These are phyloP conservation scores for Sclerotinia spermophila DNA, from an alignment of 2,329 filamentous ascomycete species.

Conservation along the genomic window DNA sequence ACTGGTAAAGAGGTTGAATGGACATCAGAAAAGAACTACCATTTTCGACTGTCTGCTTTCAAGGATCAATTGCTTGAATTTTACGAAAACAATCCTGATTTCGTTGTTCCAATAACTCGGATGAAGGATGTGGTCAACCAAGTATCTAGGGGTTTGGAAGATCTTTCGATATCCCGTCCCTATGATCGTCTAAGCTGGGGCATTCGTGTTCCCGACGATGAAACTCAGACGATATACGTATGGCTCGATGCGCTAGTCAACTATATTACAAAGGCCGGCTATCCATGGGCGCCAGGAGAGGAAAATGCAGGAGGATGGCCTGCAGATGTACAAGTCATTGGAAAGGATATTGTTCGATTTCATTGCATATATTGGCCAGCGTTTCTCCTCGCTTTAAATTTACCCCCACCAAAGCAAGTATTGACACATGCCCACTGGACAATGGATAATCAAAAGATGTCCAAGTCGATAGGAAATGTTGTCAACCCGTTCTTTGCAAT, in stretches of 20 bases:
- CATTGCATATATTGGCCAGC: conserved; percentile 99
- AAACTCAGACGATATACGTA: conserved; percentile 89
- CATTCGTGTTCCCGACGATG: conserved; percentile 80
- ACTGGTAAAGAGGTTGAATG: conserved; percentile 93
- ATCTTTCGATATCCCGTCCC: conserved; percentile 86
- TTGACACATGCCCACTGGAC: conserved; percentile 96
- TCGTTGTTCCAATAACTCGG: conserved; percentile 68
- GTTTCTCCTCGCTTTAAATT: conserved; percentile 80
- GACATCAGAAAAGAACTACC: conserved; percentile 90
- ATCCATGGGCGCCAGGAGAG: conserved; percentile 69
- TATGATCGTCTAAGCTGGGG: conserved; percentile 78
- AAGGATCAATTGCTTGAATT: conserved; percentile 74
- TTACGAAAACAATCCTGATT: conserved; percentile 72
- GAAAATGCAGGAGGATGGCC: conserved; percentile 73
- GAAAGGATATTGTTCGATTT: conserved; percentile 95
- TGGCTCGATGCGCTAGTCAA: conserved; percentile 97
- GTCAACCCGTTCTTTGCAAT: conserved; percentile 92
- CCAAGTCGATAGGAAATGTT: conserved; percentile 90
- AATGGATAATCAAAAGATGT: conserved; percentile 89
- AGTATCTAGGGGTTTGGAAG: conserved; percentile 73
- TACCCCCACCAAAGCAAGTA: conserved; percentile 74
- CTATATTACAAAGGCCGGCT: conserved; percentile 85
- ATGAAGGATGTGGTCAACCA: conserved; percentile 77
- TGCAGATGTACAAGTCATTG: conserved; percentile 85
- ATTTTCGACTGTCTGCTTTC: conserved; percentile 85